A percentile compares a stretch with the other conserved stretches of the same genome.
Conservation (phyloP, 805 yeast species). For the Teunomyces stri region DNA sequence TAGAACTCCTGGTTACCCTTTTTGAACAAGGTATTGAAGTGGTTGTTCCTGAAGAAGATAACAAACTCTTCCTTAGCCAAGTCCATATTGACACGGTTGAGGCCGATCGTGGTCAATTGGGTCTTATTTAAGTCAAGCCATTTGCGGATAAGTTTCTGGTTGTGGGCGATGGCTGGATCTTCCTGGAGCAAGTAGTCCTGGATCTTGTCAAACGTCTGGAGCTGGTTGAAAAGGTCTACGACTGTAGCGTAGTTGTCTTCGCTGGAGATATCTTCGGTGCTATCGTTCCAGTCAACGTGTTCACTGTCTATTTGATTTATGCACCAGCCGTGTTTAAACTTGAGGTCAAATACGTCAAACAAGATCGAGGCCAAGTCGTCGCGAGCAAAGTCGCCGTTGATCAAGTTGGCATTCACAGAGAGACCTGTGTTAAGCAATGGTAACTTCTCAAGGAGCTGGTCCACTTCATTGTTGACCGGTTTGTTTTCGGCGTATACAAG, state of each 20-base stretch:
- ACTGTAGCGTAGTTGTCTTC: constrained; percentile 15
- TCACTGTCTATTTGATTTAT: constrained; percentile 37
- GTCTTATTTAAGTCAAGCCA: constrained; percentile 63
- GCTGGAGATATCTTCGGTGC: constrained; percentile 4
- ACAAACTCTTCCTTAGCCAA: constrained; percentile 55
- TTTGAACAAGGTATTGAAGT: constrained; percentile 71
- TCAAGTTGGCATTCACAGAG: constrained; percentile 65
- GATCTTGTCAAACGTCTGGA: constrained; percentile 48
- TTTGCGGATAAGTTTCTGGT: constrained; percentile 17
- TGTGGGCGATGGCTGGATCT: constrained; percentile 3
- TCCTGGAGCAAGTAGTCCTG: constrained; percentile 50
- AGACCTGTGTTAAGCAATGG: constrained; percentile 72
- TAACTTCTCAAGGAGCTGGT: constrained; percentile 48
- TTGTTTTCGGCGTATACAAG: constrained; percentile 22
- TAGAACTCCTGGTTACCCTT: constrained; percentile 49
- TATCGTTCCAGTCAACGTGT: constrained; percentile 10
- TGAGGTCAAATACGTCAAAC: constrained; percentile 57
- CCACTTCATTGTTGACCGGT: constrained; percentile 28
- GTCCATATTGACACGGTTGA: constrained; percentile 42
- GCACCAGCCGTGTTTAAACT: constrained; percentile 83
- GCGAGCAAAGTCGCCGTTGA: constrained; percentile 48
- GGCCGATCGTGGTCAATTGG: constrained; percentile 73
- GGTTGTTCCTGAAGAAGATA: constrained; percentile 86
- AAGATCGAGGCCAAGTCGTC: constrained; percentile 52
- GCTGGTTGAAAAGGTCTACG: constrained; percentile 17